Base-by-base conservation (phyloP, 192 early-diverging fungal genomes). In the Umbelopsis sp. region DNA sequence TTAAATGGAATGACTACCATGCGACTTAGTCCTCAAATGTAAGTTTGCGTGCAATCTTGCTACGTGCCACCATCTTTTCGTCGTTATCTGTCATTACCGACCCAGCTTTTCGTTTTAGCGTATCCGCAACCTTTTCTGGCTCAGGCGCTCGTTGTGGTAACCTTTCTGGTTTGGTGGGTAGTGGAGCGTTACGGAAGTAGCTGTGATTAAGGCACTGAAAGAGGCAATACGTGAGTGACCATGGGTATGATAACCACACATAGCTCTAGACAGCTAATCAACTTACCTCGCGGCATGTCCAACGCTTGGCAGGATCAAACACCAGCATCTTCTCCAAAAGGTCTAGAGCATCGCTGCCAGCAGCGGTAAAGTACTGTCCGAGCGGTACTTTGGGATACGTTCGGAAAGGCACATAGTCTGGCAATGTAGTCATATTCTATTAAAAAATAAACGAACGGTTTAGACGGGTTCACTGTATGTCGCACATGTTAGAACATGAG, bases 241-340 rank as follows among this genome's bases (percentile, higher is more conserved):
- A 44, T 21, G 14, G 20, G 21, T 14, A 24, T 59, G 16, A n/a
- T 9, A 29, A 41, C 6, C 44, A n/a, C 0, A 20, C 8, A 1
- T 66, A n/a, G 24, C 21, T 25, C 7, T 29, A 11, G 25, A 54
- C 7, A 20, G 7, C 0, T 25, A 20, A 3, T 31, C 1, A 4
- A 16, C 82, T 69, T 72, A 94, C 94, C 52, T 96, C 91, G 6
- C 89, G 82, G 2, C 95, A 90, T 2, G 91, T 90, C 70, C 93
- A 85, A 76, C 98, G 80, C 45, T 90, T 87, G 10, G 85, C 82
- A 3, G 98, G 98, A 74, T 96, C 91, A 81, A 91, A 98, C 21
- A 83, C 76, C 44, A 99, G 76, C 91, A 98, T 93, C 38, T 84
- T 88, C 69, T 94, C 94, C 69, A 99, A 78, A 29, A 99, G 74